A percentile compares a stretch with the other conserved stretches of the same genome.
phyloP scores from a whole-genome alignment of 2,329 filamentous ascomycete genomes.

The Cadophora sp. region DNA sequence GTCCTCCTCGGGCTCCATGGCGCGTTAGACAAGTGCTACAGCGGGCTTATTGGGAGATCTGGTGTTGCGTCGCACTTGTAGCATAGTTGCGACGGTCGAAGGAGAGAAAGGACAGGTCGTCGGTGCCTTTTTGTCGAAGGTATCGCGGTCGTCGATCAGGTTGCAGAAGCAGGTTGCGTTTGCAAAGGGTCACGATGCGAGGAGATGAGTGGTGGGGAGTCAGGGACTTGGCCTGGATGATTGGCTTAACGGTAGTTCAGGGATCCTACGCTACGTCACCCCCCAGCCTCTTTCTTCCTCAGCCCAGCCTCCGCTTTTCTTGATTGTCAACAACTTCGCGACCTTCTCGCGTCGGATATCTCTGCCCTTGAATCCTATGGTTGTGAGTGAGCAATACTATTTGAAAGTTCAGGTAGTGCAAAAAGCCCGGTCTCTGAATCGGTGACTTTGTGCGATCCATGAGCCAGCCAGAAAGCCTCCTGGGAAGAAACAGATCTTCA shows the following conservation, averaged over 20 bases:
- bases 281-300: slow-evolving; percentile 14
- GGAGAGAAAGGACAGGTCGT: slow-evolving; percentile 2
- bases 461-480: neutral
- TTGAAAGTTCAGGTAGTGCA: neutral
- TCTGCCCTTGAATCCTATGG: neutral
- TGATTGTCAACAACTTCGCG: slow-evolving; percentile 8
- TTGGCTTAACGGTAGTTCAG: neutral
- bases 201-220: slow-evolving; percentile 5
- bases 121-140: slow-evolving; percentile 10
- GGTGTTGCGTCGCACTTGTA: slow-evolving; percentile 33
- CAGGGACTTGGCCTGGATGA: neutral
- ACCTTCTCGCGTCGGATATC: neutral
- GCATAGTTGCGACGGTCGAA: slow-evolving; percentile 34
- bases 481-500: slow-evolving; percentile 11
- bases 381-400: neutral
- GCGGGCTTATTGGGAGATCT: slow-evolving; percentile 25
- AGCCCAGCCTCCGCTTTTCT: neutral
- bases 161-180: slow-evolving; percentile 9
- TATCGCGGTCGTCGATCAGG: neutral
- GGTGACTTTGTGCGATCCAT: neutral
- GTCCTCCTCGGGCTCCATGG: slow-evolving; percentile 32
- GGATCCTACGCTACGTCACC: slow-evolving; percentile 10
- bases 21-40: slow-evolving; percentile 22
- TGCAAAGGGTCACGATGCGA: neutral
- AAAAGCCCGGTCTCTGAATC: neutral